Base-by-base conservation (phyloP, 1,139 yeast species). In the Candida neerlandica region DNA sequence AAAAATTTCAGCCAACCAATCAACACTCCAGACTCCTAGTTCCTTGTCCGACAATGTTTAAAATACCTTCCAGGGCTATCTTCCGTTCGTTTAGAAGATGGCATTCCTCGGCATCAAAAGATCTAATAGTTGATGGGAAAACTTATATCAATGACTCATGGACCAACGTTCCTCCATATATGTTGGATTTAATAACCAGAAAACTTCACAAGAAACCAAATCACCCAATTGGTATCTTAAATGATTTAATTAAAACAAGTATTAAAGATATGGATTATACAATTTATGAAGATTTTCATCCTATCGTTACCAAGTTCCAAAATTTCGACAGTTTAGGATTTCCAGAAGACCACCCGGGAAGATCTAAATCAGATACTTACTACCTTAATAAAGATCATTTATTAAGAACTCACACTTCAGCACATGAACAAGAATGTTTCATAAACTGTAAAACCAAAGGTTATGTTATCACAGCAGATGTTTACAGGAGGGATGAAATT, bases 261-360 rank as follows among this genome's bases (percentile, higher is more conserved):
- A 82, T 94, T 61, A 59, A 75, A 35, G 82, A 80, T 0, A 69
- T 85, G 52, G 96, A 94, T 1, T 88, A 87, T 66, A 86, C 96
- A 0, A 84, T 85, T 59, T 91, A 86, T 69, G 88, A 87, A 62
- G 81, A 88, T 53, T 89, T 91, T 69, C 77, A 80, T 52, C 97
- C 99, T 0, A 89, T 83, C 2, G 99, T 94, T 1, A 77, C 94
- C 5, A 86, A 83, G 1, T 81, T 73, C 60, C 89, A 92, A 61
- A 94, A 94, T 65, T 94, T 95, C 62, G 99, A 94, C 64, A 88
- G 87, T 3, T 75, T 94, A 41, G 97, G 96, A 1, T 94, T 94
- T 66, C 96, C 98, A 0, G 65, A 70, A 42, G 96, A 92, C 63
- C 99, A 94, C 63, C 97, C 96, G 0, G 98, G 99, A 3, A 78